A percentile compares a stretch with the other conserved stretches of the same genome.
These are phyloP conservation scores for Suhomyces sp. DNA, from an alignment of 805 yeast species.

Conservation along the genomic window DNA sequence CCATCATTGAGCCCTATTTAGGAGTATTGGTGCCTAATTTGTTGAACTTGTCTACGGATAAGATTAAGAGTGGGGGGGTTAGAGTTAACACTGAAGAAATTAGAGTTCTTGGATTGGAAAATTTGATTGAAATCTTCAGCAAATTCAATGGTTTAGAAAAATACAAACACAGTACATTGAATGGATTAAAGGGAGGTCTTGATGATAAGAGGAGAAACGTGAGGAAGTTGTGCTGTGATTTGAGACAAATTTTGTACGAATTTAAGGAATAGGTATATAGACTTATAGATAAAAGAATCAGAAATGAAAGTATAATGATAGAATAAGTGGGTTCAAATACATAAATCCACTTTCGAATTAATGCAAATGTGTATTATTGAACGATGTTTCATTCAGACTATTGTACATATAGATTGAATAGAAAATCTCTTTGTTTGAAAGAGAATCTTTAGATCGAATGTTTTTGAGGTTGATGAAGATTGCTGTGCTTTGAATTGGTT, in stretches of 20 bases:
- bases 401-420: too few relatives aligned
- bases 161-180: constrained; percentile 50
- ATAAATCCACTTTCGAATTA: too few relatives aligned
- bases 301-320: too few relatives aligned
- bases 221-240: constrained; percentile 72
- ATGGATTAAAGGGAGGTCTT: constrained; percentile 49
- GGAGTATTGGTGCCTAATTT: constrained; percentile 52
- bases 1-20: constrained; percentile 52
- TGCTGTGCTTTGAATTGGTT: too few relatives aligned
- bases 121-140: constrained; percentile 48
- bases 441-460: too few relatives aligned
- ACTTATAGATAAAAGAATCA: neutral
- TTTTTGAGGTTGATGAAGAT: too few relatives aligned
- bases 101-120: constrained; percentile 55
- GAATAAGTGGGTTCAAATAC: too few relatives aligned
- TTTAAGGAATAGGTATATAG: constrained; percentile 5
- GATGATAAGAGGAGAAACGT: constrained; percentile 76
- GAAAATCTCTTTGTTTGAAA: too few relatives aligned
- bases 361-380: too few relatives aligned
- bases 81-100: constrained; percentile 47
- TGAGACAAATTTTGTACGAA: constrained; percentile 54
- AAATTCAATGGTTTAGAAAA: constrained; percentile 46
- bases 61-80: constrained; percentile 14
- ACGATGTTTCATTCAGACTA: too few relatives aligned
- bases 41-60: constrained; percentile 32